A percentile compares a stretch with the other conserved stretches of the same genome.
phyloP scores from a whole-genome alignment of 192 early-diverging fungal genomes.

The Funneliformis mosseae region DNA sequence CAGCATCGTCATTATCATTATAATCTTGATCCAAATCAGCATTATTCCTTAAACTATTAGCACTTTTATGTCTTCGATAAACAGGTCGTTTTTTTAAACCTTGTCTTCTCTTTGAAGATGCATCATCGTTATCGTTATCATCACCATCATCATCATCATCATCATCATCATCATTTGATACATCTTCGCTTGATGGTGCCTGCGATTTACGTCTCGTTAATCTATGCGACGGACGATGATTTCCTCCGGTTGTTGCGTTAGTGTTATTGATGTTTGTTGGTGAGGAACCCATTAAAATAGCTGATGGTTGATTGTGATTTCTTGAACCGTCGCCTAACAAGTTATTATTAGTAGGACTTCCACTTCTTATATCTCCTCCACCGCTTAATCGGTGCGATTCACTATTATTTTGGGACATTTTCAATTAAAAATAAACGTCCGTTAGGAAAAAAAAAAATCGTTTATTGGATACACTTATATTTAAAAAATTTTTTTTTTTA shows the following conservation, averaged over 20 bases:
- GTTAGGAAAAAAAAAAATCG: too few species aligned
- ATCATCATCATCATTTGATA: background rate
- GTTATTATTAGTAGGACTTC: background rate
- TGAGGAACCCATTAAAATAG: background rate
- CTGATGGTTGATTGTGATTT: background rate
- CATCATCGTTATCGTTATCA: background rate
- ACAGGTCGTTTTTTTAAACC: background rate
- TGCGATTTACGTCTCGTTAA: background rate
- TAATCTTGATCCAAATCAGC: background rate
- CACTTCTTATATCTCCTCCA: background rate
- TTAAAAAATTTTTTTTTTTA: too few species aligned
- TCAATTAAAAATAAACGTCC: too few species aligned
- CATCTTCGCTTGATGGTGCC: background rate
- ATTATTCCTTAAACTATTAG: background rate
- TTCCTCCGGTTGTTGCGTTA: background rate
- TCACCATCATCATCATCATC: background rate
- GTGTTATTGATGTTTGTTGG: background rate
- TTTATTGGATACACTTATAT: too few species aligned
- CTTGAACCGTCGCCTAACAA: background rate
- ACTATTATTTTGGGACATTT: background rate
- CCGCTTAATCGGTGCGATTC: background rate
- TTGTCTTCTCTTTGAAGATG: slow-evolving; percentile 2
- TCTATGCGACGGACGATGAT: background rate
- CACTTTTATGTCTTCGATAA: background rate
- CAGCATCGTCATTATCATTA: background rate